Evolutionary conservation across 164 flowering plant species (phyloP).

Genomic region (Vitis amurensis): DNA sequence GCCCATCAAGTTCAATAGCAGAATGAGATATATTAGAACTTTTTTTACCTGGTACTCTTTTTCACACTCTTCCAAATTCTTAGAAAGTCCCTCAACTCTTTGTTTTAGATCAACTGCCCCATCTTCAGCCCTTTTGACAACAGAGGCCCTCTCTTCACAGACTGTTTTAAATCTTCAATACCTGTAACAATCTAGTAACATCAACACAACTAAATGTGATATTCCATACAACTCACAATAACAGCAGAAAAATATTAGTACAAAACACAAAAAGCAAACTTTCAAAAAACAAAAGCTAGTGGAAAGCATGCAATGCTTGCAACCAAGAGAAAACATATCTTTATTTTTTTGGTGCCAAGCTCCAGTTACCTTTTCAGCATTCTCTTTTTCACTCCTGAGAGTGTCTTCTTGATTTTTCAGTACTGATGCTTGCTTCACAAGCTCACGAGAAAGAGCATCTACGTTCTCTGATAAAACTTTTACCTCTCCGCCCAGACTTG

Average conservation of each 20-base stretch:
- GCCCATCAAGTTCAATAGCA: background rate
- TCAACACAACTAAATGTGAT: constrained; percentile 4
- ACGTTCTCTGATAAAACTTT: constrained; percentile 63
- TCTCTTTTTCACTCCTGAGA: constrained; percentile 61
- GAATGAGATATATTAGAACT: background rate
- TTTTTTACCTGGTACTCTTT: constrained; percentile 77
- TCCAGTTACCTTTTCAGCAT: constrained; percentile 63
- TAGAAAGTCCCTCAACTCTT: constrained; percentile 60
- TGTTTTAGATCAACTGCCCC: constrained; percentile 83
- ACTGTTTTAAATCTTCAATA: constrained; percentile 68
- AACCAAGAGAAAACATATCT: background rate
- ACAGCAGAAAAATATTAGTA: background rate
- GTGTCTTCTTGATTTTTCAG: constrained; percentile 76
- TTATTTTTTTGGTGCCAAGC: background rate
- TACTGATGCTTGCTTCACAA: constrained; percentile 72
- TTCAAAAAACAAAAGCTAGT: background rate
- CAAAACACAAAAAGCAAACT: background rate
- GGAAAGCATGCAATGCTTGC: background rate
- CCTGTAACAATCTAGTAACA: constrained; percentile 50
- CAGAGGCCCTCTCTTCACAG: constrained; percentile 66
- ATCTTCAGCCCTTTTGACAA: constrained; percentile 79
- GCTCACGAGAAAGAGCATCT: constrained; percentile 73
- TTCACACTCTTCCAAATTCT: constrained; percentile 73
- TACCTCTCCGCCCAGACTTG: constrained; percentile 85
- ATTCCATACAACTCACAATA: background rate